Percentiles rank a stretch among this genome's conserved stretches.
Evolutionary conservation across 352 stramenopile genomes (phyloP).

Genomic region (Phytophthora brassicae): DNA sequence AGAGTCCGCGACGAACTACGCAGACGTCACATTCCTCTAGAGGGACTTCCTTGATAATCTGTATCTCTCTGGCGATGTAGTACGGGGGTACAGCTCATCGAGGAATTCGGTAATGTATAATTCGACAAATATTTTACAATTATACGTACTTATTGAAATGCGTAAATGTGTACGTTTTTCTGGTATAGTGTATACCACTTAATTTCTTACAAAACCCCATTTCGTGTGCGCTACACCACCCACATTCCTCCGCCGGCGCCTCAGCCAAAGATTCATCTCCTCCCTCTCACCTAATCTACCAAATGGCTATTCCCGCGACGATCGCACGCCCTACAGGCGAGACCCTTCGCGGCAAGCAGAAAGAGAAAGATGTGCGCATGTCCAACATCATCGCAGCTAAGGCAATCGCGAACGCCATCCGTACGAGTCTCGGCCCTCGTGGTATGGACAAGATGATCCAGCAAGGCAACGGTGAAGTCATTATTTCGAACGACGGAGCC

Average conservation of each 20-base stretch:
- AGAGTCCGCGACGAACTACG: too few relatives aligned
- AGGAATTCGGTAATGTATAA: too few relatives aligned
- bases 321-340: slow-evolving; percentile 72
- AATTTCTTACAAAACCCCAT: background rate
- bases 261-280: slow-evolving; percentile 33
- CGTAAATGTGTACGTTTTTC: too few relatives aligned
- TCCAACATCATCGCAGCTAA: slow-evolving; percentile 99
- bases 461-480: slow-evolving; percentile 96
- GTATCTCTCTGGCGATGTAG: too few relatives aligned
- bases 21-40: too few relatives aligned
- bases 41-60: too few relatives aligned
- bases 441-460: slow-evolving; percentile 99
- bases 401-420: slow-evolving; percentile 97
- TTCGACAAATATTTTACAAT: too few relatives aligned
- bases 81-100: too few relatives aligned
- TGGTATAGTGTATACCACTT: too few relatives aligned
- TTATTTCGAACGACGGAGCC: slow-evolving; percentile 99
- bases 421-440: slow-evolving; percentile 96
- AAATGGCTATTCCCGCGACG: slow-evolving; percentile 42
- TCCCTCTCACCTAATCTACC: background rate
- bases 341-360: slow-evolving; percentile 88
- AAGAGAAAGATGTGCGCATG: slow-evolving; percentile 98
- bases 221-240: background rate
- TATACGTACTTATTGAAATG: too few relatives aligned
- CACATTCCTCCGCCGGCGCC: too few relatives aligned